phyloP scores from a whole-genome alignment of 2,329 filamentous ascomycete species.

The Stachybotrys elegans region DNA sequence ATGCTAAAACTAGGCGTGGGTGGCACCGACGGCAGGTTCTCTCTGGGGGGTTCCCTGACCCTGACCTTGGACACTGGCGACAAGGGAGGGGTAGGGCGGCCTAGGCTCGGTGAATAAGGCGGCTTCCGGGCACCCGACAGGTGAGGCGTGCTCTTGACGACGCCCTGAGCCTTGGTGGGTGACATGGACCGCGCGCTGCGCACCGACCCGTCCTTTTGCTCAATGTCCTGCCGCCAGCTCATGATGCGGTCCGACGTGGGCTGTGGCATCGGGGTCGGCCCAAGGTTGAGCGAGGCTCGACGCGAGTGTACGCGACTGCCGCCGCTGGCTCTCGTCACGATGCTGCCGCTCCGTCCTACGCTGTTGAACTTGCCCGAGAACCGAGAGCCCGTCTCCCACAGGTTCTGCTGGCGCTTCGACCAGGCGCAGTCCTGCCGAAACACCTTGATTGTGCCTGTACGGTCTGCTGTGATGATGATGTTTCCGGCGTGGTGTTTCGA shows the following conservation, averaged over 20 bases:
- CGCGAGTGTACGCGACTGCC: conserved; percentile 44
- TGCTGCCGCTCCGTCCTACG: conserved; percentile 53
- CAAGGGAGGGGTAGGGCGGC: conserved; percentile 17
- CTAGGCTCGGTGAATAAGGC: conserved; percentile 24
- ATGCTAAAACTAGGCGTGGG: conserved; percentile 54
- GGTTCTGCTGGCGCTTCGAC: conserved; percentile 68
- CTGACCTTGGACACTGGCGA: conserved; percentile 15
- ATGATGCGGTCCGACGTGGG: conserved; percentile 69
- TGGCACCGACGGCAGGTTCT: conserved; percentile 32
- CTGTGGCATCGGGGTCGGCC: conserved; percentile 22
- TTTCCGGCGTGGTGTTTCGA: conserved; percentile 75
- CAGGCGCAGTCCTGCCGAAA: conserved; percentile 93
- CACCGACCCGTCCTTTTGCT: conserved; percentile 34
- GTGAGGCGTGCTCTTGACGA: conserved; percentile 27
- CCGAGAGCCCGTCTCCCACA: conserved; percentile 71
- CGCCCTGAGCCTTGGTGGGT: conserved; percentile 35
- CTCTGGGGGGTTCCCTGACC: conserved; percentile 17
- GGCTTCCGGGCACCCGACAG: conserved; percentile 42
- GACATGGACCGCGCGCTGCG: conserved; percentile 53
- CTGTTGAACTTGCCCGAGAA: conserved; percentile 66
- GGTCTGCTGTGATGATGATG: conserved; percentile 89
- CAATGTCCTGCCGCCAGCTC: conserved; percentile 73
- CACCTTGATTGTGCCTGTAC: conserved; percentile 83
- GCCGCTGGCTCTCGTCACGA: conserved; percentile 48
- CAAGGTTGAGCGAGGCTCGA: conserved; percentile 47